These are phyloP conservation scores for Paspalum notatum DNA, from an alignment of 176 grass and related monocot species.

Conservation along the genomic window DNA sequence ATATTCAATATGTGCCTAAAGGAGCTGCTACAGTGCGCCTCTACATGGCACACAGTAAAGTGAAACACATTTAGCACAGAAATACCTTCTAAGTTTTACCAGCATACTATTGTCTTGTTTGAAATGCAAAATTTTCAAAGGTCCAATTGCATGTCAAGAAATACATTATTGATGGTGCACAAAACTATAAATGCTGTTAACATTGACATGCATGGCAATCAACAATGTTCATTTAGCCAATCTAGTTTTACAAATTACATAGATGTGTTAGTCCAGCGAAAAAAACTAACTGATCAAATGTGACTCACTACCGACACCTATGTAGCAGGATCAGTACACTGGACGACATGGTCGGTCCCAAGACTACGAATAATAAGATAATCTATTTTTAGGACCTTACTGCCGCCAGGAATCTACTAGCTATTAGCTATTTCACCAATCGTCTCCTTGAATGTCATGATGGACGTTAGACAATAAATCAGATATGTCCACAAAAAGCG, in stretches of 20 bases:
- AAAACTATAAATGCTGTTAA: constrained; percentile 2
- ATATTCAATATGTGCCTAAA: not conserved
- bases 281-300: not conserved
- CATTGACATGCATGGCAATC: not conserved
- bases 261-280: not conserved
- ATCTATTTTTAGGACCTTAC: not conserved
- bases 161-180: not conserved
- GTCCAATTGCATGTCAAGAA: not conserved
- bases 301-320: not conserved
- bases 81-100: constrained; percentile 18
- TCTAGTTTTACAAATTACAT: not conserved
- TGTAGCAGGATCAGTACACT: constrained; percentile 18
- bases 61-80: not conserved
- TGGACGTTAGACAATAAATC: not conserved
- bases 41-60: not conserved
- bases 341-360: not conserved
- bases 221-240: not conserved
- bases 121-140: not conserved
- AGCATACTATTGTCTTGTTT: not conserved
- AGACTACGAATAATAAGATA: not conserved
- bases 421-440: not conserved
- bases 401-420: not conserved
- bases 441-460: constrained; percentile 9
- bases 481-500: not conserved
- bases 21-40: not conserved